Conservation (phyloP, 2,329 filamentous ascomycete genomes). For the Fusarium sp. region DNA sequence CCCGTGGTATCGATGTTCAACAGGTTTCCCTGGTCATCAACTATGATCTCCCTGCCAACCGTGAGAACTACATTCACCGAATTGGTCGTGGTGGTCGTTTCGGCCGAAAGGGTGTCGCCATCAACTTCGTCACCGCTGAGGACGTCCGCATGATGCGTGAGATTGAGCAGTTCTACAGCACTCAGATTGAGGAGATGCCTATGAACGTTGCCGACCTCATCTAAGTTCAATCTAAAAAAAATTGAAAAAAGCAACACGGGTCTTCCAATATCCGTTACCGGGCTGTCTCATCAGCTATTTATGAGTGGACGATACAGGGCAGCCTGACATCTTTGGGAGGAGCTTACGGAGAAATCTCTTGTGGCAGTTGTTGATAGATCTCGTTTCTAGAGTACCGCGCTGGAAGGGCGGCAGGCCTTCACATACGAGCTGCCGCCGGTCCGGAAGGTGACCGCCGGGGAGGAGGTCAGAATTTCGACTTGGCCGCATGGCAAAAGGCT, state of each 20-base stretch:
- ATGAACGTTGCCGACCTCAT: slow-evolving; percentile 88
- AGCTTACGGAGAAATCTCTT: slow-evolving; percentile 47
- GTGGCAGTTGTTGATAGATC: slow-evolving; percentile 54
- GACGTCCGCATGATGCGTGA: slow-evolving; percentile 99
- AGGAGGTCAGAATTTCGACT: slow-evolving; percentile 41
- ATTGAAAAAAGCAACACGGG: slow-evolving; percentile 31
- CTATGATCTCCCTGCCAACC: slow-evolving; percentile 98
- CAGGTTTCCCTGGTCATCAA: slow-evolving; percentile 99
- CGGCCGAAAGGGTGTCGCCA: slow-evolving; percentile 99
- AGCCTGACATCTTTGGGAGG: slow-evolving; percentile 45
- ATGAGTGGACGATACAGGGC: slow-evolving; percentile 37
- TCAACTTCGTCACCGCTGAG: slow-evolving; percentile 99
- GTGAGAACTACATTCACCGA: slow-evolving; percentile 99
- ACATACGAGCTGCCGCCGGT: slow-evolving; percentile 36
- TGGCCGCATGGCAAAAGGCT: slow-evolving; percentile 51
- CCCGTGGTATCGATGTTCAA: slow-evolving; percentile 99
- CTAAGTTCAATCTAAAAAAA: slow-evolving; percentile 56
- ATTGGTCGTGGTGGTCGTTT: slow-evolving; percentile 99
- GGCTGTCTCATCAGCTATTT: slow-evolving; percentile 34
- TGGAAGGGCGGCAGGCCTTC: slow-evolving; percentile 33
- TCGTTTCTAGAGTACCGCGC: slow-evolving; percentile 50
- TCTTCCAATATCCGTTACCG: slow-evolving; percentile 38
- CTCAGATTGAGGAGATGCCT: slow-evolving; percentile 99
- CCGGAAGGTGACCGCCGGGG: slow-evolving; percentile 44
- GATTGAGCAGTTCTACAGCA: slow-evolving; percentile 99